Evolutionary conservation across 106 monocot genomes (phyloP), one percentile per base, ranked within the genome.

Genomic region (Apostasia ramifera): DNA sequence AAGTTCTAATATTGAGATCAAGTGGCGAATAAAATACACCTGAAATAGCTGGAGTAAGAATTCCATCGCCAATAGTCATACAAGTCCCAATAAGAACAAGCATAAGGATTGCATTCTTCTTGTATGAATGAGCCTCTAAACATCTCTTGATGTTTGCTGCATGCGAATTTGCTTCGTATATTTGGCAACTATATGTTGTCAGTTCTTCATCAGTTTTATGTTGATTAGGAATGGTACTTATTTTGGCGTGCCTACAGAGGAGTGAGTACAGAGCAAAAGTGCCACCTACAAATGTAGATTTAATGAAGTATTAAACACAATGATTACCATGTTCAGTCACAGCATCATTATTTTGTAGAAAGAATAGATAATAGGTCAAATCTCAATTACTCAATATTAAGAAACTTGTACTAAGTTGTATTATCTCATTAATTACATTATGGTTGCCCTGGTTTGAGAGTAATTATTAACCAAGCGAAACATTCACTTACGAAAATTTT

Each of bases 1-100:
- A 26, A 26, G 26, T 26, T 26, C 26, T 26, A 26, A 26, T 26
- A 26, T 26, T 26, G 26, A 26, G 26, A 26, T 26, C 26, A 26
- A 26, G 26, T 26, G 13, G 13, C 10, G 1, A 26, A 66, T 2
- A 38, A 63, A 75, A 52, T 2, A 39, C 40, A 83, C 87, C 83
- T 66, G 87, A 88, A 69, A 88, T 88, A 50, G 83, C 80, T 59
- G 87, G 87, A 71, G 87, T 83, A 66, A 88, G 81, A 78, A 88
- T 88, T 53, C 87, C 83, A 83, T 88, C 83, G 57, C 87, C 83
- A 69, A 88, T 83, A 0, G 71, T 74, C 83, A 83, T 83, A 42
- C 81, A 88, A 57, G 87, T 88, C 6, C 83, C 87, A 47, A 88
- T 67, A 69, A 88, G 81, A 44, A 83, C 87, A 78, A 88, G 74